Percentiles rank a stretch among this genome's conserved stretches.
These are phyloP conservation scores for Fusarium aywerte DNA, from an alignment of 2,329 filamentous ascomycete genomes.

Conservation along the genomic window DNA sequence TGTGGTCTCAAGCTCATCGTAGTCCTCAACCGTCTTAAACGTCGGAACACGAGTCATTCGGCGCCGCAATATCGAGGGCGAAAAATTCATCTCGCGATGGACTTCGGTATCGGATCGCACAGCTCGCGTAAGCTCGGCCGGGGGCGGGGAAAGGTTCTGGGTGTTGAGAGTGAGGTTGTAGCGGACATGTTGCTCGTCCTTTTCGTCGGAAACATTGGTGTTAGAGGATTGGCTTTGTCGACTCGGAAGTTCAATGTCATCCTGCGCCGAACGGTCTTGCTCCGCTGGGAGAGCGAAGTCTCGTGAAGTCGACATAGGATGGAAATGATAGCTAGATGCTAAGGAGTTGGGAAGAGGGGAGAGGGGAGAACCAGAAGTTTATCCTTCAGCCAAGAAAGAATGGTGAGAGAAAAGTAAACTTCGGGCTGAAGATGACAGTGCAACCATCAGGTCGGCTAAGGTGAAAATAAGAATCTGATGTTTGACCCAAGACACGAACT, in stretches of 20 bases:
- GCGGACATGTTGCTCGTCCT: constrained; percentile 40
- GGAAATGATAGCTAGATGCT: background rate
- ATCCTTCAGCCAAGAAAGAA: background rate
- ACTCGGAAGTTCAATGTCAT: constrained; percentile 23
- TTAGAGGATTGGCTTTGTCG: constrained; percentile 42
- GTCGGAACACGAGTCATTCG: constrained; percentile 56
- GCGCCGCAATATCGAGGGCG: constrained; percentile 51
- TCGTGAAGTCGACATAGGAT: constrained; percentile 19
- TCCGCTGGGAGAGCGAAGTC: constrained; percentile 28
- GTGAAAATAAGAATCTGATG: background rate
- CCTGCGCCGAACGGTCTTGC: constrained; percentile 16
- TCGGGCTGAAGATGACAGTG: background rate
- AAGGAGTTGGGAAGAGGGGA: background rate
- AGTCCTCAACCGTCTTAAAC: constrained; percentile 60
- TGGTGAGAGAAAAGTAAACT: background rate
- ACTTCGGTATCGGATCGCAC: constrained; percentile 46
- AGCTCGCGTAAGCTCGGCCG: constrained; percentile 29
- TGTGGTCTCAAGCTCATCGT: constrained; percentile 53
- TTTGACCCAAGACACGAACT: constrained; percentile 3
- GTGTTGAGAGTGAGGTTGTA: constrained; percentile 47
- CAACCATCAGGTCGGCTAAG: constrained; percentile 9
- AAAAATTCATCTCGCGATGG: constrained; percentile 44
- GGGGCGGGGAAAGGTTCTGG: constrained; percentile 41
- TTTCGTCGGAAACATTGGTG: constrained; percentile 38
- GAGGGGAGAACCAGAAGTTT: background rate